A percentile compares a stretch with the other conserved stretches of the same genome.
These are phyloP conservation scores for Thyridium curvatum DNA, from an alignment of 2,329 filamentous ascomycete species.

Conservation along the genomic window DNA sequence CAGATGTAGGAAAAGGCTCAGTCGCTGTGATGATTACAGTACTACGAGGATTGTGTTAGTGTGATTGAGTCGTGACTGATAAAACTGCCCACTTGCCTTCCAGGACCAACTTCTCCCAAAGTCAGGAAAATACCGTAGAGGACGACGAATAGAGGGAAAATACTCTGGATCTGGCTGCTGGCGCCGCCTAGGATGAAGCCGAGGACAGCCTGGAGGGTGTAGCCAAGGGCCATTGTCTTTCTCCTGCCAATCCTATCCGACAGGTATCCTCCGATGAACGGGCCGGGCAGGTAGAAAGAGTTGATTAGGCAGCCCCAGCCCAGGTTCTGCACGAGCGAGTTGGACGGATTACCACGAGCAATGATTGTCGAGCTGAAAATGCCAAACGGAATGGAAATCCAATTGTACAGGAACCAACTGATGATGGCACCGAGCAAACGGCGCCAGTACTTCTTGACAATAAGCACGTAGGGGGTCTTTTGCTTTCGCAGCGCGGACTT, in stretches of 20 bases:
- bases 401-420: constrained; percentile 49
- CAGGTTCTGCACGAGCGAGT: constrained; percentile 34
- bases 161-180: constrained; percentile 31
- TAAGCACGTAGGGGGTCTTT: constrained; percentile 37
- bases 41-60: constrained; percentile 9
- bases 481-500: constrained; percentile 22
- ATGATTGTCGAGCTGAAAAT: constrained; percentile 50
- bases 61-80: neutral
- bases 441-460: constrained; percentile 40
- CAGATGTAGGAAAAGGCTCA: constrained; percentile 42
- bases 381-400: constrained; percentile 40
- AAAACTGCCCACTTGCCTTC: constrained; percentile 22
- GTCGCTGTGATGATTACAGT: constrained; percentile 25
- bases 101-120: constrained; percentile 43
- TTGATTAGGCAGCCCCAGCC: constrained; percentile 41
- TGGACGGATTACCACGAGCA: constrained; percentile 28
- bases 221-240: constrained; percentile 45
- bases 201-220: constrained; percentile 34
- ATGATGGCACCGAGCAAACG: constrained; percentile 39
- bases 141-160: constrained; percentile 44
- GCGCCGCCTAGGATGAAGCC: constrained; percentile 45
- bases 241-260: constrained; percentile 42
- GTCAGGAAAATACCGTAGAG: constrained; percentile 44
- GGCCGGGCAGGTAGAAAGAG: constrained; percentile 42
- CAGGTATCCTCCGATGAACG: constrained; percentile 38